Percentiles rank a stretch among this genome's conserved stretches.
These are phyloP conservation scores for Linderina pennispora DNA, from an alignment of 192 early-diverging fungal genomes.

Conservation along the genomic window DNA sequence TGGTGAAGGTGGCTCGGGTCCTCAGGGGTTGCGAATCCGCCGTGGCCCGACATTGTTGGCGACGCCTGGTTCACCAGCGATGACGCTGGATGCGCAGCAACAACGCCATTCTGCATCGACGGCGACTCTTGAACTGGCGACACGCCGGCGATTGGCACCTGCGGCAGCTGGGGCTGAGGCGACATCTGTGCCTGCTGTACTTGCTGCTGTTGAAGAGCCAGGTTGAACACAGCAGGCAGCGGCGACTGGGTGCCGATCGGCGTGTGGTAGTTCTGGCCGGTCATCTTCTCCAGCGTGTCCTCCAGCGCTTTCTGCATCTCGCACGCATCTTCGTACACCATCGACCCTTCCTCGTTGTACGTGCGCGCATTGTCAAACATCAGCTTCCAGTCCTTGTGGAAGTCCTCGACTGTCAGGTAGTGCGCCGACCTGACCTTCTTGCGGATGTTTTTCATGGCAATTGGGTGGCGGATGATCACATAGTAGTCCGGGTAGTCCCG, in stretches of 20 bases:
- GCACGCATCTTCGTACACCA: conserved; percentile 85
- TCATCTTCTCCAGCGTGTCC: conserved; percentile 13
- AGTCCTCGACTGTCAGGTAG: conserved; percentile 62
- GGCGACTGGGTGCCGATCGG: conserved; percentile 19
- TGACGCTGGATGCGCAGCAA: too few species aligned
- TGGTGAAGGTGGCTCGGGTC: too few species aligned
- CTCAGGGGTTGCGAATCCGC: too few species aligned
- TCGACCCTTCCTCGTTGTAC: conserved; percentile 89
- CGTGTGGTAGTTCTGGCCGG: conserved; percentile 16
- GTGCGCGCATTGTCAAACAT: conserved; percentile 91
- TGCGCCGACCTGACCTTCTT: conserved; percentile 60
- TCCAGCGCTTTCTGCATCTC: conserved; percentile 47
- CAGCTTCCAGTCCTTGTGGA: conserved; percentile 73
- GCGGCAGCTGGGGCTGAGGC: background rate
- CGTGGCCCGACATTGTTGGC: too few species aligned
- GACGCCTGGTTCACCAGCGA: too few species aligned
- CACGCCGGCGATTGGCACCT: background rate
- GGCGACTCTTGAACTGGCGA: too few species aligned
- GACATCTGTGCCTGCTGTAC: background rate
- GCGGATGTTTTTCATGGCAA: conserved; percentile 84
- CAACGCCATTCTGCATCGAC: too few species aligned
- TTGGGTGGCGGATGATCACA: conserved; percentile 78
- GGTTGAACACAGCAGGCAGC: conserved; percentile 7
- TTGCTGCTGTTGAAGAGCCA: conserved; percentile 8
- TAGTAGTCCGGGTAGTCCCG: conserved; percentile 87